phyloP scores from a whole-genome alignment of 768 basidiomycete species.

The Naganishia randhawae region DNA sequence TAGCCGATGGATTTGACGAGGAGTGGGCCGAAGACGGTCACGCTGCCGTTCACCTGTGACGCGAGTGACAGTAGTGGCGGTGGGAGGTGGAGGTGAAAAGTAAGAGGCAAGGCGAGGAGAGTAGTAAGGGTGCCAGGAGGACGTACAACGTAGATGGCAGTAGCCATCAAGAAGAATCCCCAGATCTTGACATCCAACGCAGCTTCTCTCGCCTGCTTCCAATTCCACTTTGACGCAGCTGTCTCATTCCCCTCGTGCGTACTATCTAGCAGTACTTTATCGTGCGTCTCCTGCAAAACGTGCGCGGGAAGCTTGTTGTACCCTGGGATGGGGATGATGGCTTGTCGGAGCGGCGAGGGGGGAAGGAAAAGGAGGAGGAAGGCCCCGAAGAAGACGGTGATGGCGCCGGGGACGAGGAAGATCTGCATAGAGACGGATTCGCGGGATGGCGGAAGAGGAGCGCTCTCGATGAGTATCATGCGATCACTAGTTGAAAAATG shows the following conservation, averaged over 20 bases:
- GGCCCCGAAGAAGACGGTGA: constrained; percentile 45
- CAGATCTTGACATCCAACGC: constrained; percentile 48
- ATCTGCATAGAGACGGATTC: constrained; percentile 28
- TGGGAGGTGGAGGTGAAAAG: background rate
- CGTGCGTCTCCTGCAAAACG: constrained; percentile 11
- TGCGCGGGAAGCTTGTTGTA: background rate
- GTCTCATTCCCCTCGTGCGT: constrained; percentile 37
- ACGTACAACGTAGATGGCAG: constrained; percentile 17
- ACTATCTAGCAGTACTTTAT: constrained; percentile 20
- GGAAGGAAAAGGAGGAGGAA: constrained; percentile 49
- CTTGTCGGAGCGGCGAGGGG: constrained; percentile 24
- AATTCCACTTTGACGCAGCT: constrained; percentile 34
- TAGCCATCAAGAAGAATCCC: constrained; percentile 48
- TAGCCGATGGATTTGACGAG: constrained; percentile 52
- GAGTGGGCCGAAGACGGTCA: constrained; percentile 50
- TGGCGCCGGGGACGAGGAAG: constrained; percentile 42
- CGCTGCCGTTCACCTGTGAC: constrained; percentile 30
- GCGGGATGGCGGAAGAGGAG: background rate
- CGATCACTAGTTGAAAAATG: background rate
- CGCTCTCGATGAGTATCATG: background rate
- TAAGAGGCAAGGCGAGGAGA: background rate
- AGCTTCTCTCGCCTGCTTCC: constrained; percentile 46
- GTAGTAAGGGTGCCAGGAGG: background rate
- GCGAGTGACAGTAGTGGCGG: background rate
- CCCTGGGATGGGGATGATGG: background rate